phyloP scores from a whole-genome alignment of 1,284 basidiomycete genomes.

The Dichomitus squalens region DNA sequence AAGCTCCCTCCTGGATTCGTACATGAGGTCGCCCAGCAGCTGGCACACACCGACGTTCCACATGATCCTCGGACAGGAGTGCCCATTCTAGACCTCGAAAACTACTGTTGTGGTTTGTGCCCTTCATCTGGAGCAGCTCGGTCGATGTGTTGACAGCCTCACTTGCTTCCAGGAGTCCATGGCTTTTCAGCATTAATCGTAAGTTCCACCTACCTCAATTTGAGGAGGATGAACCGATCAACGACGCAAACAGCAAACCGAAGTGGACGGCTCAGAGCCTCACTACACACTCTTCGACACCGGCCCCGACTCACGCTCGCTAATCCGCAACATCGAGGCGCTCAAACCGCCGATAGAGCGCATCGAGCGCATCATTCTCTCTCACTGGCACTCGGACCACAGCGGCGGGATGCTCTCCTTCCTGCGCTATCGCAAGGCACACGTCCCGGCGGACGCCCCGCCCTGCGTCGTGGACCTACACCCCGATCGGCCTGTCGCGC shows the following conservation, averaged over 20 bases:
- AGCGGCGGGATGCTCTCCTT: conserved; percentile 73
- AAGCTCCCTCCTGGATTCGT: conserved; percentile 77
- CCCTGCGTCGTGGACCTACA: conserved; percentile 70
- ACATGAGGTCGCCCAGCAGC: conserved; percentile 69
- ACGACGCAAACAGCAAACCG: conserved; percentile 31
- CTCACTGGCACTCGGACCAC: conserved; percentile 87
- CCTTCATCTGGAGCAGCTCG: conserved; percentile 66
- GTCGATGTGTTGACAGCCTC: conserved; percentile 55
- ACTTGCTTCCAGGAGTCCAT: conserved; percentile 63
- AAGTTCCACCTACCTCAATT: conserved; percentile 24
- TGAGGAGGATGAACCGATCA: not conserved
- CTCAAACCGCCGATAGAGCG: conserved; percentile 56
- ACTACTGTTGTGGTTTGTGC: conserved; percentile 72
- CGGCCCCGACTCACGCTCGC: conserved; percentile 73
- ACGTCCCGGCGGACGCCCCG: conserved; percentile 14
- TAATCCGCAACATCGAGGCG: conserved; percentile 68
- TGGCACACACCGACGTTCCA: conserved; percentile 50
- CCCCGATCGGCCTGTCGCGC: conserved; percentile 70
- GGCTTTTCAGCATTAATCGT: conserved; percentile 81
- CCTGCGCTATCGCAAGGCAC: conserved; percentile 44
- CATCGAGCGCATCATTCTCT: conserved; percentile 68
- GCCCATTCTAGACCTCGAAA: conserved; percentile 71
- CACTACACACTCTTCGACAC: conserved; percentile 75
- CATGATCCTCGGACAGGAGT: conserved; percentile 59
- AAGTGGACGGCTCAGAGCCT: conserved; percentile 38